phyloP scores from a whole-genome alignment of 1,284 basidiomycete genomes.

The Paramarasmius palmivorus region DNA sequence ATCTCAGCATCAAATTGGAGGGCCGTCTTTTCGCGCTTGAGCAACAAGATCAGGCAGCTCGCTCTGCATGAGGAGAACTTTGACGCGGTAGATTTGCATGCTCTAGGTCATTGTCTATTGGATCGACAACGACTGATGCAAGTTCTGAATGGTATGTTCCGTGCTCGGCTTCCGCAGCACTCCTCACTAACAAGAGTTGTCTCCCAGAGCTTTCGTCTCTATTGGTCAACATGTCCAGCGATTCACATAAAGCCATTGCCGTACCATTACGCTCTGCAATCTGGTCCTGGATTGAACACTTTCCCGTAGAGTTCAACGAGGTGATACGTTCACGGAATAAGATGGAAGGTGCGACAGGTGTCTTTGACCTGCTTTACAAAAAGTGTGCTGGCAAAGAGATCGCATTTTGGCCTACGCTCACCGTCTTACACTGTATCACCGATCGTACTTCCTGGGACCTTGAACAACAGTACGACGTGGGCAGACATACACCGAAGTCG shows the following conservation, averaged over 20 bases:
- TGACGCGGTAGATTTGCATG: conserved; percentile 73
- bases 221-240: conserved; percentile 81
- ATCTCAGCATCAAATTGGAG: conserved; percentile 91
- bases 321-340: conserved; percentile 63
- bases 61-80: conserved; percentile 46
- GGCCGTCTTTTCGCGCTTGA: conserved; percentile 75
- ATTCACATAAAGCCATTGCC: conserved; percentile 75
- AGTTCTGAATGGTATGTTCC: conserved; percentile 61
- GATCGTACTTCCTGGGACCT: conserved; percentile 70
- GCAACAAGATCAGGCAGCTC: conserved; percentile 69
- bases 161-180: not conserved
- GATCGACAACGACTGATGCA: conserved; percentile 65
- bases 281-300: conserved; percentile 92
- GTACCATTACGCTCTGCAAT: conserved; percentile 77
- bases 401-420: conserved; percentile 79
- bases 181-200: not conserved
- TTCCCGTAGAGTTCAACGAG: conserved; percentile 81
- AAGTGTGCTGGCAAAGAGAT: conserved; percentile 57
- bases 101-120: conserved; percentile 73
- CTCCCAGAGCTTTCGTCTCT: conserved; percentile 75
- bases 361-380: conserved; percentile 77
- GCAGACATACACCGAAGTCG: conserved; percentile 33
- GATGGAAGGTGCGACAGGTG: conserved; percentile 78
- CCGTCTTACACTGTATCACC: conserved; percentile 75
- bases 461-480: conserved; percentile 23